A percentile compares a stretch with the other conserved stretches of the same genome.
Conservation (phyloP, 495 filamentous ascomycete genomes). For the Extremus antarcticus region DNA sequence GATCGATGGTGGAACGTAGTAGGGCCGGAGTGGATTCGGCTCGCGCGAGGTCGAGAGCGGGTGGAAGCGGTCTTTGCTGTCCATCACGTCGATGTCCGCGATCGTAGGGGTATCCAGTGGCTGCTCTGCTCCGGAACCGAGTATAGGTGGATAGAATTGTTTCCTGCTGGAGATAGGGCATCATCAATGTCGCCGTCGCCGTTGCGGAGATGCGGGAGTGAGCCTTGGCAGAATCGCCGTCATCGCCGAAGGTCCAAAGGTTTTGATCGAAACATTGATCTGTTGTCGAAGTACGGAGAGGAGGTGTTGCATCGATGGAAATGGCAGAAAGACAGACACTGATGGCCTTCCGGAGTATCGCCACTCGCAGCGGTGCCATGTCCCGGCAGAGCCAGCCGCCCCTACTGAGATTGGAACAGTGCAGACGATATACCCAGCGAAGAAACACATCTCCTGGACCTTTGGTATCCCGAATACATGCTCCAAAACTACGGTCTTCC, state of each 20-base stretch:
- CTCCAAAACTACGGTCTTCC: not conserved
- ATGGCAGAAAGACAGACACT: not conserved
- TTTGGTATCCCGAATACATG: no score
- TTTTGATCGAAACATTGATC: no score
- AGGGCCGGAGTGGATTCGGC: constrained; percentile 85
- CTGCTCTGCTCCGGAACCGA: no score
- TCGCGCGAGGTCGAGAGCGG: constrained; percentile 36
- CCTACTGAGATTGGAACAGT: not conserved
- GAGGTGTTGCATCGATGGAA: not conserved
- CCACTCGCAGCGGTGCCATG: not conserved
- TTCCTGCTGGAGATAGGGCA: no score
- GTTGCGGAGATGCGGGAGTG: not conserved
- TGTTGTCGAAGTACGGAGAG: no score
- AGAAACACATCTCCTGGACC: no score
- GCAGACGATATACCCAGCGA: not conserved
- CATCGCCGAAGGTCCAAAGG: not conserved
- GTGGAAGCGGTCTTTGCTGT: constrained; percentile 7
- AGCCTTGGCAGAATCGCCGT: not conserved
- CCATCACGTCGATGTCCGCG: not conserved
- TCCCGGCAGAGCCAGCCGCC: not conserved
- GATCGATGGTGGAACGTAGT: constrained; percentile 81
- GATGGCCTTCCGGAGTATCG: not conserved
- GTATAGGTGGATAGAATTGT: no score
- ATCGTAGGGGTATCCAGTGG: no score
- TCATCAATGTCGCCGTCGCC: not conserved